Base-by-base conservation (phyloP, 768 basidiomycete species). In the Tulasnella sp. region DNA sequence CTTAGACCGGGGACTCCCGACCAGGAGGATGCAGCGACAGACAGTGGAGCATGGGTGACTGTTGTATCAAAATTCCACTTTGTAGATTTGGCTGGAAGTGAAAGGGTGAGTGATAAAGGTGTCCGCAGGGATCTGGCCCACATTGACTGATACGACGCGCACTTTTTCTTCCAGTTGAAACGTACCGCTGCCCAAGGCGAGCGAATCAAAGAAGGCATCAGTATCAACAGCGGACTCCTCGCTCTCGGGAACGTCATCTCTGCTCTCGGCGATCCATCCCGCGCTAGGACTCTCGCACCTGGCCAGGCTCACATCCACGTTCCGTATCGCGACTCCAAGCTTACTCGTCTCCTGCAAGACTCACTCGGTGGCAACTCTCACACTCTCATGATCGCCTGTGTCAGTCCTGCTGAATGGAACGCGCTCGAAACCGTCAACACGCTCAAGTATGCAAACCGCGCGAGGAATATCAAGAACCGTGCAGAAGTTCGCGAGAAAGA, bases 221-320 rank as follows among this genome's bases (percentile, higher is more conserved):
- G 94, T 37, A 99, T 99, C 85, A 99, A 99, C 85, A 93, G 93
- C 78, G 97, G 97, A 77, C 89, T 99, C 40, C 88, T 96, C 42
- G 97, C 97, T 22, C 88, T 99, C 29, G 97, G 97, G 67, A 99
- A 99, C 83, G 97, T 99, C 80, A 99, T 99, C 77, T 98, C 97
- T 78, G 95, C 96, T 0, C 90, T 99, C 25, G 97, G 94, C 8
- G 97, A 99, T 83, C 97, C 97, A 38, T 86, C 92, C 54, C 90
- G 93, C 72, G 90, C 91, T 45, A 93, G 93, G 82, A 89, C 92
- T 25, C 86, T 93, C 45, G 70, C 71, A 34, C 68, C 70, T 39
- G 71, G 71, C 67, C 64, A 37, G 19, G 49, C 34, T 80, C 91
- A 90, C 25, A 90, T 92, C 22, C 95, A 99, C 84, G 87, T 99